Evolutionary conservation across 306 rosid genomes (phyloP), one percentile per base, ranked within the genome.

Genomic region (Rosa chinensis): DNA sequence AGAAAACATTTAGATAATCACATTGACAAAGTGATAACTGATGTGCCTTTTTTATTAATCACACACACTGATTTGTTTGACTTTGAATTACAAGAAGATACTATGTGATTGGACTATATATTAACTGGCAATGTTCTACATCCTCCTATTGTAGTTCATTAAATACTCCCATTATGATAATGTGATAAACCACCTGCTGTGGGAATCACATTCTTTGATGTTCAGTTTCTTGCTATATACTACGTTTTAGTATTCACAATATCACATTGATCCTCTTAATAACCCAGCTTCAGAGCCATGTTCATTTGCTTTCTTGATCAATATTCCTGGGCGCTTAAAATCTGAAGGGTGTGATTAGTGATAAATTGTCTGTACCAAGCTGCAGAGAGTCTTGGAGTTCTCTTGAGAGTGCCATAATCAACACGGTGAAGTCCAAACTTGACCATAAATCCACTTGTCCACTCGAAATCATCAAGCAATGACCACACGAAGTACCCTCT

Each of bases 401-500:
- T 87, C 56, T 85, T 82, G 55, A 85, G 82, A 0, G 91, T 84
- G 53, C 74, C 78, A 87, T 72, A 73, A 59, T 89, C 84, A 17
- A 89, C 91, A 76, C 61, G 77, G 61, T 88, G 73, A 42, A 89
- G 70, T 73, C 94, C 94, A 79, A 85, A 92, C 71, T 82, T 70
- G 50, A 84, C 5, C 0, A 84, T 82, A 39, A 77, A 85, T 67
- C 97, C 97, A 59, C 70, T 49, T 9, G 47, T 49, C 92, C 94
- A 92, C 82, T 87, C 90, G 10, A 92, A 92, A 72, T 84, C 81
- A 84, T 92, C 94, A 0, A 92, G 88, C 89, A 92, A 84, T 12
- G 97, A 77, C 97, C 94, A 89, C 3, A 74, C 92, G 67, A 92
- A 76, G 80, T 89, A 92, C 55, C 94, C 94, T 70, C 89, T 88